Percentiles rank a stretch among this genome's conserved stretches.
phyloP scores from a whole-genome alignment of 2,329 filamentous ascomycete genomes.

The Trichoderma hamatum region DNA sequence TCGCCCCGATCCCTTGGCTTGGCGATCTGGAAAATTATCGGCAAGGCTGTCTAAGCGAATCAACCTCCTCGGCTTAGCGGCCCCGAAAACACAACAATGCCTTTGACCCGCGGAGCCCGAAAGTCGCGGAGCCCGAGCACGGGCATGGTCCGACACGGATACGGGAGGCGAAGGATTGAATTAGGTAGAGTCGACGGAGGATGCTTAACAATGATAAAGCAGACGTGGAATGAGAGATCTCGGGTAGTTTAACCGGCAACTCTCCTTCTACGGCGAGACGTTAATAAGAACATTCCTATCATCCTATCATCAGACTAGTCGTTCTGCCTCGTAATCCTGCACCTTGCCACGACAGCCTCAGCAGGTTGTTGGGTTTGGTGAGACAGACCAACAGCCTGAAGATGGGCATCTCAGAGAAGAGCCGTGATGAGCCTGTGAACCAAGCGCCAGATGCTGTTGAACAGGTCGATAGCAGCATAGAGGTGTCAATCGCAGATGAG shows the following conservation, averaged over 20 bases:
- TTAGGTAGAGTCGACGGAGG: background rate
- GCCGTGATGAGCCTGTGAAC: background rate
- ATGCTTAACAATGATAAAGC: background rate
- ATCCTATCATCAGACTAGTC: background rate
- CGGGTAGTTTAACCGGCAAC: background rate
- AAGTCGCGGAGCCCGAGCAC: constrained; percentile 2
- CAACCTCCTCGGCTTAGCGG: background rate
- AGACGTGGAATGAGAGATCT: background rate
- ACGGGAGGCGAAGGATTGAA: background rate
- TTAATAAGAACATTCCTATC: background rate
- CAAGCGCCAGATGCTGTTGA: background rate
- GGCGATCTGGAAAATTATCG: background rate
- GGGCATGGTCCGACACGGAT: constrained; percentile 7
- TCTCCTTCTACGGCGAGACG: background rate
- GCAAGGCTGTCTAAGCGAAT: background rate
- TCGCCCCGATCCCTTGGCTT: background rate
- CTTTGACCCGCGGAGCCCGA: constrained; percentile 16
- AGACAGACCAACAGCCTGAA: background rate
- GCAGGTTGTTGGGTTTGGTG: background rate
- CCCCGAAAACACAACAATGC: background rate
- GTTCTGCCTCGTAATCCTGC: background rate
- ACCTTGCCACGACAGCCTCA: background rate
- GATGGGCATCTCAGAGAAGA: constrained; percentile 2
- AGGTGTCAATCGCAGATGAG: background rate
- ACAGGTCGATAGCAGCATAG: background rate